These are phyloP conservation scores for Lyophyllum decastes DNA, from an alignment of 768 basidiomycete species.

Conservation along the genomic window DNA sequence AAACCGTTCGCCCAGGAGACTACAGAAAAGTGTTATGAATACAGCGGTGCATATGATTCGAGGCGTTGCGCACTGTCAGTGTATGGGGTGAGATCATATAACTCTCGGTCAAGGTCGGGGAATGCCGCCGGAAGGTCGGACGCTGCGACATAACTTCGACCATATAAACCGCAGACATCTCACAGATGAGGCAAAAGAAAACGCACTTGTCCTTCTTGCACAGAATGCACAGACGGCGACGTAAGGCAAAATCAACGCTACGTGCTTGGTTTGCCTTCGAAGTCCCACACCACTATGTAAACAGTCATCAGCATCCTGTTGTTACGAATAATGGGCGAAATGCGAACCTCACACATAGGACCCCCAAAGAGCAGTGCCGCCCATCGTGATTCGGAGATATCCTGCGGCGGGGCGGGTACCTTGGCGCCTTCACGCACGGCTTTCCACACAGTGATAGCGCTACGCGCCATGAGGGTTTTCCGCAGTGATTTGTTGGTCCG, in stretches of 20 bases:
- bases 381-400: constrained; percentile 29
- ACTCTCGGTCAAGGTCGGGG: constrained; percentile 24
- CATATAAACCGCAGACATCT: background rate
- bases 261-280: constrained; percentile 7
- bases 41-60: background rate
- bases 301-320: background rate
- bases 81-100: constrained; percentile 30
- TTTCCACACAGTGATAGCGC: constrained; percentile 26
- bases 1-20: constrained; percentile 29
- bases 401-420: constrained; percentile 22
- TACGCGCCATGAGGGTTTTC: constrained; percentile 15
- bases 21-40: constrained; percentile 14
- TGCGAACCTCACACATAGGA: constrained; percentile 23
- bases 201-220: constrained; percentile 31
- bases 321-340: background rate
- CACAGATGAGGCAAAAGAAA: background rate
- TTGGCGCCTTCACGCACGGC: constrained; percentile 12
- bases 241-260: constrained; percentile 25
- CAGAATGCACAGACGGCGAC: constrained; percentile 23
- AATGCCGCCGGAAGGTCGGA: constrained; percentile 24
- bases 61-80: constrained; percentile 27
- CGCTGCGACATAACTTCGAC: constrained; percentile 26
- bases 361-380: constrained; percentile 25
- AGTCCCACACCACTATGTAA: constrained; percentile 8
- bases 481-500: constrained; percentile 24